phyloP scores from a whole-genome alignment of 495 filamentous ascomycete species.

The Hyaloscypha finlandica region DNA sequence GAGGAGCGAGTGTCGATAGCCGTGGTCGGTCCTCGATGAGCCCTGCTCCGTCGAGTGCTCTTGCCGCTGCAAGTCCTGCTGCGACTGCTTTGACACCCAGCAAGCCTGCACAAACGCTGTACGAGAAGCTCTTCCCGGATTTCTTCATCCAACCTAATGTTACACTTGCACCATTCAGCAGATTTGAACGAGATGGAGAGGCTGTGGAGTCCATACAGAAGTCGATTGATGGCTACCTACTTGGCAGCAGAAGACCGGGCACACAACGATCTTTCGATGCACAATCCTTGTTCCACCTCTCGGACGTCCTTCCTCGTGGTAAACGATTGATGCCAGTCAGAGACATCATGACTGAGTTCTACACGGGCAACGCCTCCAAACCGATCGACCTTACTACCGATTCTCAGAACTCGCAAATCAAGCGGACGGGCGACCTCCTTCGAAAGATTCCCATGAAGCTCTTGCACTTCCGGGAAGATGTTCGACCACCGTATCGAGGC shows the following conservation, averaged over 20 bases:
- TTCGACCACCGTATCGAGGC: conserved; percentile 86
- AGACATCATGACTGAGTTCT: conserved; percentile 60
- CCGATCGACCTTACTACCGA: conserved; percentile 41
- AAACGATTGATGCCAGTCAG: conserved; percentile 54
- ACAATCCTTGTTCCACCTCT: conserved; percentile 60
- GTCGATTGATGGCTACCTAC: conserved; percentile 47
- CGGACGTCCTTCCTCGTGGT: conserved; percentile 53
- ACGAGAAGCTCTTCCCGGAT: conserved; percentile 70
- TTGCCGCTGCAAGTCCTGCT: conserved; percentile 15
- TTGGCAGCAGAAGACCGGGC: conserved; percentile 37
- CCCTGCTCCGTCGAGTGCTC: conserved; percentile 19
- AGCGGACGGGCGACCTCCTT: conserved; percentile 52
- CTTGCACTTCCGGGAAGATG: conserved; percentile 81
- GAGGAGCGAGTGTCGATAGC: conserved; percentile 38
- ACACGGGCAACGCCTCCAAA: conserved; percentile 34
- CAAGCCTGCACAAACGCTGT: conserved; percentile 54
- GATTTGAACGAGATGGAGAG: conserved; percentile 57
- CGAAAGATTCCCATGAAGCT: conserved; percentile 70
- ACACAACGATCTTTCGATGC: conserved; percentile 49
- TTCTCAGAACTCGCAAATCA: conserved; percentile 48
- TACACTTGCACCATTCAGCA: conserved; percentile 51
- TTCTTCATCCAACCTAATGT: conserved; percentile 76
- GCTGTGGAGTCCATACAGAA: conserved; percentile 52
- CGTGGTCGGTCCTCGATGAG: conserved; percentile 27
- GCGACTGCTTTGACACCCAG: conserved; percentile 14